These are phyloP conservation scores for Geotrichum klebahnii DNA, from an alignment of 1,139 yeast species.

Conservation along the genomic window DNA sequence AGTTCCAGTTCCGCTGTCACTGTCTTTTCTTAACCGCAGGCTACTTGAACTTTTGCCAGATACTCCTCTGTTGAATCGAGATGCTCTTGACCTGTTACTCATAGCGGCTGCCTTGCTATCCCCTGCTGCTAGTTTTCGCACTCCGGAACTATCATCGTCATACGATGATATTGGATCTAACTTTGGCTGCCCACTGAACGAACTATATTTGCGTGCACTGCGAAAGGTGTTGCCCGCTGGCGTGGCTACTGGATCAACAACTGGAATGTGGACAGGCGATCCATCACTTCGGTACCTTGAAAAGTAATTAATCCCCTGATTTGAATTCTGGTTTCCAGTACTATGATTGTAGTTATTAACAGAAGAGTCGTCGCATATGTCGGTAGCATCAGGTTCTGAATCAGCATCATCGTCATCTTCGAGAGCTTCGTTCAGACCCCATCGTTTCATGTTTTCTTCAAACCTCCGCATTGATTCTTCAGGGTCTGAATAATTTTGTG, in stretches of 20 bases:
- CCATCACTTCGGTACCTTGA: constrained; percentile 2
- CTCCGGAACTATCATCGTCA: neutral
- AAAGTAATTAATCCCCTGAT: neutral
- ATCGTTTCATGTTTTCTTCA: neutral
- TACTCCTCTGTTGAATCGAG: neutral
- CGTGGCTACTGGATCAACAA: neutral
- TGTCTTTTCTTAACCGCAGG: too few species aligned
- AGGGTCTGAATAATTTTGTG: constrained; percentile 7
- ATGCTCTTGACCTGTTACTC: neutral
- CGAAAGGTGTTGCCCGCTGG: neutral
- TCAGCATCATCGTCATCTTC: constrained; percentile 12
- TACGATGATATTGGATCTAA: constrained; percentile 1
- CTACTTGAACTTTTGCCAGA: too few species aligned
- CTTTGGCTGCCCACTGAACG: neutral
- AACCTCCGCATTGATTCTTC: constrained; percentile 2
- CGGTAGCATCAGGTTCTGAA: constrained; percentile 13
- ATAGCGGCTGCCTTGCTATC: neutral
- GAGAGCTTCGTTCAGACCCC: neutral
- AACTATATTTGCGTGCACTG: neutral
- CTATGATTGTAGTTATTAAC: neutral
- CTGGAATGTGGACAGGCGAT: neutral
- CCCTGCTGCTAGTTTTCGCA: neutral
- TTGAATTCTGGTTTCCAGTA: neutral
- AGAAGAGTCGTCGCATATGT: constrained; percentile 13
- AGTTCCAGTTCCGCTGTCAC: too few species aligned